These are phyloP conservation scores for Diaporthe sp. DNA, from an alignment of 2,329 filamentous ascomycete species.

Conservation along the genomic window DNA sequence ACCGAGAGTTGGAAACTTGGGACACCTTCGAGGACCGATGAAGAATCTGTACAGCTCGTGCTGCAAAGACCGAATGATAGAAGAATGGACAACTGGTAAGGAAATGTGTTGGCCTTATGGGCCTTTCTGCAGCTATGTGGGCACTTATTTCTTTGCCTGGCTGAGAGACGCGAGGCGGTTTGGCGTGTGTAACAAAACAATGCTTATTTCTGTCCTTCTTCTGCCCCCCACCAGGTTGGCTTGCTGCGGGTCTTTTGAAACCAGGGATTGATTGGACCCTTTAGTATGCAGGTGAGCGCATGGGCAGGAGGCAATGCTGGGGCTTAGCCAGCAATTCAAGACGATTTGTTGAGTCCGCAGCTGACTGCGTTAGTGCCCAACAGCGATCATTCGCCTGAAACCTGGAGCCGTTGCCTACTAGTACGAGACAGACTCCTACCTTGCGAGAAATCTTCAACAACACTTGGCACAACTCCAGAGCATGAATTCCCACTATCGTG, in stretches of 20 bases:
- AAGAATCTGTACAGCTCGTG: neutral
- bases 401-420: neutral
- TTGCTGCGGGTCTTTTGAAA: neutral
- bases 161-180: too few species aligned
- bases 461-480: neutral
- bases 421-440: neutral
- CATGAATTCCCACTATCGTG: neutral
- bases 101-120: too few species aligned
- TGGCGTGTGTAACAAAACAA: too few species aligned
- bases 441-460: neutral
- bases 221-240: too few species aligned
- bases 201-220: too few species aligned
- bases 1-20: neutral
- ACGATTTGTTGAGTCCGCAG: neutral
- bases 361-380: conserved; percentile 7
- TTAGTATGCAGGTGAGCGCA: neutral
- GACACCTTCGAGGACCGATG: neutral
- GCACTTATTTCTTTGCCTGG: too few species aligned
- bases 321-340: neutral
- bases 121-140: too few species aligned
- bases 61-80: neutral
- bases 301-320: neutral
- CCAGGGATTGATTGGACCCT: neutral
- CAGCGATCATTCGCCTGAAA: neutral
- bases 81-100: neutral